Evolutionary conservation across 1,139 yeast species (phyloP).

Genomic region (Geotrichum fermentans): DNA sequence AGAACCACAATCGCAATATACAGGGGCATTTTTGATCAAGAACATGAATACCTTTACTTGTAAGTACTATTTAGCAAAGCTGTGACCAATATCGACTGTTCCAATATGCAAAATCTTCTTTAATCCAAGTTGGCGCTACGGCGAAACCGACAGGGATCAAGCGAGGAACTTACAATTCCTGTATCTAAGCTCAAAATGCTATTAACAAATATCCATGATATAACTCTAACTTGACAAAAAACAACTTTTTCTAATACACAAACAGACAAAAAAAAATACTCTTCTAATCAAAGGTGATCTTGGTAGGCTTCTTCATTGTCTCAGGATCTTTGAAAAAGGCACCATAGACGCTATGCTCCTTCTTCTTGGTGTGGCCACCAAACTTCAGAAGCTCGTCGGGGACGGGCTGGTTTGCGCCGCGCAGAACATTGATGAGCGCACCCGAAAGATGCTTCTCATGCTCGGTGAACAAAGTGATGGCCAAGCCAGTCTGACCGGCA

Average conservation of each 20-base stretch:
- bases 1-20: too few relatives aligned
- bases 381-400: constrained; percentile 95
- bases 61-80: too few relatives aligned
- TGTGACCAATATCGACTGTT: too few relatives aligned
- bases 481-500: constrained; percentile 92
- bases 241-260: neutral
- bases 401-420: constrained; percentile 92
- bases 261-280: neutral
- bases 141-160: too few relatives aligned
- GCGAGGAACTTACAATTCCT: too few relatives aligned
- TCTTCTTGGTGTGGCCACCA: constrained; percentile 97
- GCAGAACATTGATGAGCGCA: constrained; percentile 81
- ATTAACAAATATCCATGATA: too few relatives aligned
- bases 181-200: too few relatives aligned
- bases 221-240: too few relatives aligned
- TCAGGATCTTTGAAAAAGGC: constrained; percentile 94
- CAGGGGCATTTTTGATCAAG: too few relatives aligned
- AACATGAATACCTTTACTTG: too few relatives aligned
- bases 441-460: constrained; percentile 97
- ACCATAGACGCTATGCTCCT: constrained; percentile 93
- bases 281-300: constrained; percentile 61
- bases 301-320: constrained; percentile 79
- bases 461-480: constrained; percentile 93
- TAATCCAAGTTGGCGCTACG: too few relatives aligned
- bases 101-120: too few relatives aligned